Conservation (phyloP, 164 flowering plant species). For the Santalum album region DNA sequence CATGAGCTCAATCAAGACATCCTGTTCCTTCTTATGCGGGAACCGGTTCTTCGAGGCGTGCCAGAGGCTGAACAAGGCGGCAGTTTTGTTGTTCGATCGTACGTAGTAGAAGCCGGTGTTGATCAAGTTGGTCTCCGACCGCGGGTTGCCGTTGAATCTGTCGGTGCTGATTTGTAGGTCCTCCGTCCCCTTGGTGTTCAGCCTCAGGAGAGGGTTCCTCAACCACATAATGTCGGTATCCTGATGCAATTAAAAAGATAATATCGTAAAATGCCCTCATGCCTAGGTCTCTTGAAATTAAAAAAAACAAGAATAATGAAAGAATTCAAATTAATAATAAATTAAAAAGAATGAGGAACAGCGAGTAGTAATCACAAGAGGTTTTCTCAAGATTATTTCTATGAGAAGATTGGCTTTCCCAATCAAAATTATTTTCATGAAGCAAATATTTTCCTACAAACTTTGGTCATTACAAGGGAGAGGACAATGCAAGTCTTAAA, state of each 20-base stretch:
- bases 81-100: conserved; percentile 51
- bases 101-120: conserved; percentile 64
- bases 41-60: neutral
- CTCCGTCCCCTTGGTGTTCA: conserved; percentile 20
- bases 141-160: conserved; percentile 26
- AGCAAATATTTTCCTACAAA: too few species aligned
- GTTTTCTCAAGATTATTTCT: too few species aligned
- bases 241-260: conserved; percentile 17
- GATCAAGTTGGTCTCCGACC: conserved; percentile 19
- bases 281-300: too few species aligned
- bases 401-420: too few species aligned
- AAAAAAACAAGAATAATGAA: too few species aligned
- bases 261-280: conserved; percentile 75
- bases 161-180: conserved; percentile 63
- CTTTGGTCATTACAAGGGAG: too few species aligned
- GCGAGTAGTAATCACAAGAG: too few species aligned
- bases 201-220: conserved; percentile 37
- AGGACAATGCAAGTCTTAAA: too few species aligned
- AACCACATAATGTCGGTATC: conserved; percentile 73
- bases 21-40: neutral
- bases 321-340: too few species aligned
- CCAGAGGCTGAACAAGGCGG: conserved; percentile 15
- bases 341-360: too few species aligned
- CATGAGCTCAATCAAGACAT: conserved; percentile 31
- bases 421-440: too few species aligned